Percentiles rank a stretch among this genome's conserved stretches.
These are phyloP conservation scores for Aspergillus sp. DNA, from an alignment of 2,329 filamentous ascomycete genomes.

Conservation along the genomic window DNA sequence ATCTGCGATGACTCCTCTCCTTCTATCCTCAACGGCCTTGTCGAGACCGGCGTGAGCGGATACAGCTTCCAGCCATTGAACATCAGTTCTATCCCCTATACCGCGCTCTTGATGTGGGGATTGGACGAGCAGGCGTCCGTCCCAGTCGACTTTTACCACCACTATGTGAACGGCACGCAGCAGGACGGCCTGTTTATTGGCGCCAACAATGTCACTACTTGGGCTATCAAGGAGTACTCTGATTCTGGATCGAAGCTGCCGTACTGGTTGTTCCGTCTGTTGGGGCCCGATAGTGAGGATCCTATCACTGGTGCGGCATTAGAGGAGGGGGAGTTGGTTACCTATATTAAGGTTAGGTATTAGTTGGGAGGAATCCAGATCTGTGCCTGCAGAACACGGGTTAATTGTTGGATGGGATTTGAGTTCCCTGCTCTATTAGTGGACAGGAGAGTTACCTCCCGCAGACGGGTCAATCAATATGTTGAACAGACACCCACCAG, in stretches of 20 bases:
- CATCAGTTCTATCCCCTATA: neutral
- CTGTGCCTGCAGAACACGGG: too few species aligned
- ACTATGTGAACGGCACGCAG: slow-evolving; percentile 2
- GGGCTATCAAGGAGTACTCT: slow-evolving; percentile 1
- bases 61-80: neutral
- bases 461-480: neutral
- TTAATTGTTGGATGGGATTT: neutral
- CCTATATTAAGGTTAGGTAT: neutral
- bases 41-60: neutral
- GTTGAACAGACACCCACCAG: neutral
- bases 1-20: neutral
- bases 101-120: neutral
- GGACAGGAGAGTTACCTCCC: neutral
- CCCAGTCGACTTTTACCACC: slow-evolving; percentile 3
- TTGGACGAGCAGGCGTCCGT: neutral
- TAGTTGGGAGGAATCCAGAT: neutral
- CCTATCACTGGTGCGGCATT: neutral
- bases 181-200: slow-evolving; percentile 4
- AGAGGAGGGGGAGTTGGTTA: neutral
- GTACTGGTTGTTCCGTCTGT: neutral
- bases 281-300: neutral
- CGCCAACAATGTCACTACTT: slow-evolving; percentile 4
- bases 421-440: neutral
- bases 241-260: neutral
- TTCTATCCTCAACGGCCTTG: neutral